Conservation (phyloP, 768 basidiomycete genomes). For the Mycena filopes region DNA sequence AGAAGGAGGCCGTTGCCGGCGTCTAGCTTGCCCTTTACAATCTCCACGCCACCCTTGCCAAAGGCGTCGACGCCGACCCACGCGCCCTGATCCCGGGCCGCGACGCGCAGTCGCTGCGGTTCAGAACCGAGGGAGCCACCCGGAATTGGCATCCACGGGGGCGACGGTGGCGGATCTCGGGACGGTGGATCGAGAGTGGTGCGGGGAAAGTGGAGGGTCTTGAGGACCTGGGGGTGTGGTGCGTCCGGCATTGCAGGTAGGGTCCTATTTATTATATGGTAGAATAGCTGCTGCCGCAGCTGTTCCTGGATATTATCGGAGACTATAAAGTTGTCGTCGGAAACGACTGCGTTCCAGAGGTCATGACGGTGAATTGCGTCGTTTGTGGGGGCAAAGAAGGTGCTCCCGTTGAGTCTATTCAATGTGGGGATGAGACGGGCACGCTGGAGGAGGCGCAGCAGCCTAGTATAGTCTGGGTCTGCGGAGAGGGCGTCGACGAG, state of each 20-base stretch:
- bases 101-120: conserved; percentile 82
- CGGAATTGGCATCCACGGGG: conserved; percentile 89
- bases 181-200: conserved; percentile 68
- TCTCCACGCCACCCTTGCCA: conserved; percentile 77
- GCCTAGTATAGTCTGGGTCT: conserved; percentile 81
- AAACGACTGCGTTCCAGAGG: conserved; percentile 52
- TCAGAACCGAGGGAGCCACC: conserved; percentile 84
- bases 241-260: conserved; percentile 59
- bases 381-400: conserved; percentile 96
- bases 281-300: conserved; percentile 92
- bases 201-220: conserved; percentile 81
- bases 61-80: conserved; percentile 82
- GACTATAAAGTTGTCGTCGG: conserved; percentile 49
- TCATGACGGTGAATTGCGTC: conserved; percentile 77
- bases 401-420: conserved; percentile 83
- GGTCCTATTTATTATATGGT: conserved; percentile 90
- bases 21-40: conserved; percentile 65
- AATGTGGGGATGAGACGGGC: conserved; percentile 92
- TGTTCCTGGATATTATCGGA: conserved; percentile 86
- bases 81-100: conserved; percentile 56
- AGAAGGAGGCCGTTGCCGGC: conserved; percentile 83
- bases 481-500: conserved; percentile 81
- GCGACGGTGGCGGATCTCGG: conserved; percentile 72
- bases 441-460: conserved; percentile 82
- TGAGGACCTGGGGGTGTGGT: conserved; percentile 51